Percentiles rank a stretch among this genome's conserved stretches.
phyloP scores from a whole-genome alignment of 129 eudicot species.

The Chrysanthemum lavandulifolium region DNA sequence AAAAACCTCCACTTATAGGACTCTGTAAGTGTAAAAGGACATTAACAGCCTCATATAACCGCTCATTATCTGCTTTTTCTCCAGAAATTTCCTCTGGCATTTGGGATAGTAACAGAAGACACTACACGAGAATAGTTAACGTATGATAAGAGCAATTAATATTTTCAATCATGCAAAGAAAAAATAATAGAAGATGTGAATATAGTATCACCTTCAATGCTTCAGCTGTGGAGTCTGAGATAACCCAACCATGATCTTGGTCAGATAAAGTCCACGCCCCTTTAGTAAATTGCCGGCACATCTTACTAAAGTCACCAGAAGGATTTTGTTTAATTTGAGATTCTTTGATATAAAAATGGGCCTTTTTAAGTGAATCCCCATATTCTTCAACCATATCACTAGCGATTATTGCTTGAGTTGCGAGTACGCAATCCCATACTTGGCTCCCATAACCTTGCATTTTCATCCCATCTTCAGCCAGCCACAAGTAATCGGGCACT shows the following conservation, averaged over 20 bases:
- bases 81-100: slow-evolving; percentile 45
- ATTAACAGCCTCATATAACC: slow-evolving; percentile 45
- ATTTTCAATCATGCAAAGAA: background rate
- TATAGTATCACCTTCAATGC: slow-evolving; percentile 37
- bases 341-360: slow-evolving; percentile 65
- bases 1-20: slow-evolving; percentile 53
- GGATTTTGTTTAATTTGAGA: slow-evolving; percentile 63
- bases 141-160: background rate
- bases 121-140: slow-evolving; percentile 31
- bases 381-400: slow-evolving; percentile 73
- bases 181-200: background rate
- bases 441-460: slow-evolving; percentile 88
- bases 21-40: slow-evolving; percentile 39
- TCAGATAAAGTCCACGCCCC: slow-evolving; percentile 53
- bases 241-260: slow-evolving; percentile 55
- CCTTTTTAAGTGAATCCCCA: slow-evolving; percentile 65
- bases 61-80: slow-evolving; percentile 34
- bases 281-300: slow-evolving; percentile 47
- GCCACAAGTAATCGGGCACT: slow-evolving; percentile 75
- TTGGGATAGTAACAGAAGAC: slow-evolving; percentile 44
- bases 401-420: slow-evolving; percentile 74
- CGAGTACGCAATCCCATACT: slow-evolving; percentile 65
- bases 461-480: slow-evolving; percentile 90
- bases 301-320: slow-evolving; percentile 35
- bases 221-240: slow-evolving; percentile 51